These are phyloP conservation scores for Phytophthora citricola DNA, from an alignment of 352 stramenopile genomes.

Conservation along the genomic window DNA sequence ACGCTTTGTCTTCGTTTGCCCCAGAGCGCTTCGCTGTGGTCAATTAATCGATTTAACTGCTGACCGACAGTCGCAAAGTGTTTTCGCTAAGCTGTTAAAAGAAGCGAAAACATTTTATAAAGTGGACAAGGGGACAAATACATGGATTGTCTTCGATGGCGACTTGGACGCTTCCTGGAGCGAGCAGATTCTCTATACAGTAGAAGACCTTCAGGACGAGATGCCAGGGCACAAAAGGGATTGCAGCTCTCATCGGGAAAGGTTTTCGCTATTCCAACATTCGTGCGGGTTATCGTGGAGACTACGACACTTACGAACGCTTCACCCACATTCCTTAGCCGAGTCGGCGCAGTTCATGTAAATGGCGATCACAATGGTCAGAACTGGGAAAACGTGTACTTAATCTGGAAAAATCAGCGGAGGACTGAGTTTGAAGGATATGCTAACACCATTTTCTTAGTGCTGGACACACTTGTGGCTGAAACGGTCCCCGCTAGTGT, in stretches of 20 bases:
- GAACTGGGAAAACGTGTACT: slow-evolving; percentile 43
- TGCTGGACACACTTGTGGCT: slow-evolving; percentile 49
- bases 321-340: slow-evolving; percentile 62
- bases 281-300: slow-evolving; percentile 61
- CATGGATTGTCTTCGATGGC: slow-evolving; percentile 77
- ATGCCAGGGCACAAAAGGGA: slow-evolving; percentile 24
- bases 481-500: slow-evolving; percentile 54
- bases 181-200: slow-evolving; percentile 52
- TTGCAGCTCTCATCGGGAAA: slow-evolving; percentile 53
- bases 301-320: slow-evolving; percentile 50
- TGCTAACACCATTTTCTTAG: slow-evolving; percentile 41
- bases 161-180: slow-evolving; percentile 56
- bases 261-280: slow-evolving; percentile 38
- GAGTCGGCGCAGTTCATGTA: slow-evolving; percentile 52
- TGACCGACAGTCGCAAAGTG: slow-evolving; percentile 28
- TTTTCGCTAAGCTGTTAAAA: slow-evolving; percentile 50
- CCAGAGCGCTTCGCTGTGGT: slow-evolving; percentile 44
- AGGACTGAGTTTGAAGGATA: slow-evolving; percentile 37
- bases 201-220: slow-evolving; percentile 28
- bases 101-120: slow-evolving; percentile 50
- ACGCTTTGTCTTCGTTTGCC: slow-evolving; percentile 48
- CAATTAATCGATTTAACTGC: slow-evolving; percentile 39
- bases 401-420: slow-evolving; percentile 51
- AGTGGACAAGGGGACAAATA: slow-evolving; percentile 29
- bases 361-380: slow-evolving; percentile 14